Conservation (phyloP, 305 asterid genomes). For the Ajuga reptans region DNA sequence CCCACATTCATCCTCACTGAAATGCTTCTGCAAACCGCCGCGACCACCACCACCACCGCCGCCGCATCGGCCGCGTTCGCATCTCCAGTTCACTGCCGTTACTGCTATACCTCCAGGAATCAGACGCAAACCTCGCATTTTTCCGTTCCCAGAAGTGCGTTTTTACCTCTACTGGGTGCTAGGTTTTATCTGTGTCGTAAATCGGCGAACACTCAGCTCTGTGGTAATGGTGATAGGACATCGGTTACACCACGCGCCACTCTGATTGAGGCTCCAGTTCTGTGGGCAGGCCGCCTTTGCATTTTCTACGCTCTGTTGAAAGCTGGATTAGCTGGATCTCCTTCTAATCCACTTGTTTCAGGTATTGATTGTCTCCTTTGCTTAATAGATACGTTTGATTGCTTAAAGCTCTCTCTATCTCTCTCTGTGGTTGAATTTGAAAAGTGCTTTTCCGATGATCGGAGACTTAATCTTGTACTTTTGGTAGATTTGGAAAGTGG, state of each 20-base stretch:
- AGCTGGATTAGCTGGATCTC: constrained; percentile 93
- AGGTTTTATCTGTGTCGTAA: constrained; percentile 32
- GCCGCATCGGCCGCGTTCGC: constrained; percentile 21
- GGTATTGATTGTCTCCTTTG: constrained; percentile 28
- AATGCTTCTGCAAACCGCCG: constrained; percentile 52
- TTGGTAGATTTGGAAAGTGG: constrained; percentile 60
- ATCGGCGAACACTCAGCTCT: constrained; percentile 24
- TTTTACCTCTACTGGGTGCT: constrained; percentile 44
- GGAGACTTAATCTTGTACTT: too few species aligned
- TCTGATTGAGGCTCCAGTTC: constrained; percentile 59
- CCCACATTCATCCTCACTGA: constrained; percentile 3
- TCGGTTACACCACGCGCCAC: constrained; percentile 33
- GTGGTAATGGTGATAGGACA: constrained; percentile 8
- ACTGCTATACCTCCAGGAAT: constrained; percentile 30
- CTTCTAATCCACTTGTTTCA: constrained; percentile 65
- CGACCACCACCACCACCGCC: neutral
- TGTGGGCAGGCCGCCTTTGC: constrained; percentile 93
- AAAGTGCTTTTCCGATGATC: neutral
- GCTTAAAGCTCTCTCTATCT: neutral
- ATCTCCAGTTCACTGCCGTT: constrained; percentile 17
- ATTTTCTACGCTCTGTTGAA: constrained; percentile 75
- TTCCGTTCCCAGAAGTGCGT: constrained; percentile 34
- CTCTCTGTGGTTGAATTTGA: constrained; percentile 4
- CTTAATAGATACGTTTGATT: neutral
- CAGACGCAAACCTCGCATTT: constrained; percentile 24